These are phyloP conservation scores for Withania somnifera DNA, from an alignment of 305 asterid genomes.

Conservation along the genomic window DNA sequence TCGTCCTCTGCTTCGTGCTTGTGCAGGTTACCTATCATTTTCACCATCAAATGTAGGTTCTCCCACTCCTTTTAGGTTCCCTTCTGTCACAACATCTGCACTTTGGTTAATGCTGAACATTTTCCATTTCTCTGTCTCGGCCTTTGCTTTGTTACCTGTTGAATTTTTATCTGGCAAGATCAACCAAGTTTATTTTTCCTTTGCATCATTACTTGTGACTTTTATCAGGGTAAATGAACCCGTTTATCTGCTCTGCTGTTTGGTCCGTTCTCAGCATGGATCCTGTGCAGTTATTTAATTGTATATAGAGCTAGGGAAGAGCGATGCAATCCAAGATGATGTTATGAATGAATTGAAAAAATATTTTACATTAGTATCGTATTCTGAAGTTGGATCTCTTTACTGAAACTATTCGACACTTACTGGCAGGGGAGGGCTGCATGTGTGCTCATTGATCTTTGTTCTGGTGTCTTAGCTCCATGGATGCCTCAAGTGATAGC, in stretches of 20 bases:
- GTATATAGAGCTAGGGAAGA: not conserved
- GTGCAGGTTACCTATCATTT: conserved; percentile 87
- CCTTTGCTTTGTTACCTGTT: not conserved
- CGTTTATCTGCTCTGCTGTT: not conserved
- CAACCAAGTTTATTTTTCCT: not conserved
- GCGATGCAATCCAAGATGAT: not conserved
- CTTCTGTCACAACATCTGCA: not conserved
- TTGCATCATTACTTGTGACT: not conserved
- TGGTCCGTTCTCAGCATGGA: not conserved
- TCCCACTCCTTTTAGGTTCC: conserved; percentile 12
- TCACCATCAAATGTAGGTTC: conserved; percentile 87
- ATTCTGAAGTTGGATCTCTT: conserved; percentile 12
- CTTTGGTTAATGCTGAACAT: not conserved
- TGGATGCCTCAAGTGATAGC: conserved; percentile 94
- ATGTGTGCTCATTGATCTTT: conserved; percentile 84
- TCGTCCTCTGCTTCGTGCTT: conserved; percentile 82
- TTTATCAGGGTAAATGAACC: not conserved
- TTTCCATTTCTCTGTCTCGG: not conserved
- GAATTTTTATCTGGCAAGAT: not conserved
- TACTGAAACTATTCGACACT: conserved; percentile 10
- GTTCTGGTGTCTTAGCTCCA: conserved; percentile 84
- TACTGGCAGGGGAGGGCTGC: conserved; percentile 82
- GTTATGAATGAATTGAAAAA: not conserved
- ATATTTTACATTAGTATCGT: not conserved
- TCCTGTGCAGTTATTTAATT: not conserved